A percentile compares a stretch with the other conserved stretches of the same genome.
Conservation (phyloP, 179 eudicot species). For the Actinidia chinensis region DNA sequence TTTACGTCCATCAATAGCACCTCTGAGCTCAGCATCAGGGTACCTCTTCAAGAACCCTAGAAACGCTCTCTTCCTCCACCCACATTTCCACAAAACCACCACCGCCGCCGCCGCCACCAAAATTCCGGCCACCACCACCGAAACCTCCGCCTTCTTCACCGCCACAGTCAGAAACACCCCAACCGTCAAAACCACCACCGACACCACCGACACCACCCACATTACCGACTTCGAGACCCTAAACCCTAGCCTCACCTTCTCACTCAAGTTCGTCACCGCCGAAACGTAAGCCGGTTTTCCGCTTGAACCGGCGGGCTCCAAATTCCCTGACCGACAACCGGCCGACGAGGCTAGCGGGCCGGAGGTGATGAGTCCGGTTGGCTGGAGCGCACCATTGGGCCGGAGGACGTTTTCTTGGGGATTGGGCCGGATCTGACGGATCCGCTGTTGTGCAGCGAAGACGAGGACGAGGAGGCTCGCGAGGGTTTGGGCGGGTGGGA, state of each 20-base stretch:
- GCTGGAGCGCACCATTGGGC: constrained; percentile 53
- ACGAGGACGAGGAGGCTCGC: constrained; percentile 33
- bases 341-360: constrained; percentile 54
- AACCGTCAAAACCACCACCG: constrained; percentile 68
- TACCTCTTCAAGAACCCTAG: constrained; percentile 49
- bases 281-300: constrained; percentile 62
- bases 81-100: constrained; percentile 57
- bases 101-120: constrained; percentile 45
- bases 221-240: constrained; percentile 51
- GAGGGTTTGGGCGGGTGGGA: constrained; percentile 33
- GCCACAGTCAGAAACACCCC: constrained; percentile 71
- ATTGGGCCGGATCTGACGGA: constrained; percentile 66
- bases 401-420: constrained; percentile 45
- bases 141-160: constrained; percentile 57
- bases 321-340: constrained; percentile 49
- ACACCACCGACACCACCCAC: constrained; percentile 66
- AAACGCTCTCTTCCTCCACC: constrained; percentile 59
- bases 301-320: constrained; percentile 23
- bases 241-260: constrained; percentile 43
- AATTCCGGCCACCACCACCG: constrained; percentile 59
- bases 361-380: constrained; percentile 83
- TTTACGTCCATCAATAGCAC: constrained; percentile 88
- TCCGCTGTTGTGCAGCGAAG: constrained; percentile 61
- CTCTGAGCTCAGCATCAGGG: constrained; percentile 81
- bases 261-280: constrained; percentile 62